phyloP scores from a whole-genome alignment of 1,139 yeast genomes.

The Suhomyces bolitotheri region DNA sequence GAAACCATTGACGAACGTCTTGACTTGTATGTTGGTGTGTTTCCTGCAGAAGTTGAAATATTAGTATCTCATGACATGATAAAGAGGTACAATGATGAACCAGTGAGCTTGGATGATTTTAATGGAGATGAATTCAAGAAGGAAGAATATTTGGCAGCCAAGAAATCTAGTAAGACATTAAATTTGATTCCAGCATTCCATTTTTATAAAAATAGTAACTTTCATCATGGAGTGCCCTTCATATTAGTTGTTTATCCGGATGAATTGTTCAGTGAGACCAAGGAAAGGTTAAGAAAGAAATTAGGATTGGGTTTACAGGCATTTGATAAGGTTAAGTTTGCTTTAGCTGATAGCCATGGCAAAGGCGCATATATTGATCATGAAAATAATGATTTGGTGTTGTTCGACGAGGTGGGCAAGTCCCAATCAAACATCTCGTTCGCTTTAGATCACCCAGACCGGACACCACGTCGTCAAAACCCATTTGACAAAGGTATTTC shows the following conservation, averaged over 20 bases:
- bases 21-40: slow-evolving; percentile 45
- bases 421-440: slow-evolving; percentile 42
- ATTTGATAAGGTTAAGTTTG: slow-evolving; percentile 72
- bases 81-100: slow-evolving; percentile 27
- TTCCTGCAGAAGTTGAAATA: slow-evolving; percentile 47
- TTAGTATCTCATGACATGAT: slow-evolving; percentile 41
- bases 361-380: slow-evolving; percentile 51
- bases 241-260: slow-evolving; percentile 64
- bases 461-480: slow-evolving; percentile 50
- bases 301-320: slow-evolving; percentile 79
- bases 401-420: slow-evolving; percentile 57
- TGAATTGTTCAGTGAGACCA: slow-evolving; percentile 68
- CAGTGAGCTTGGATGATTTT: slow-evolving; percentile 24
- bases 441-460: slow-evolving; percentile 86
- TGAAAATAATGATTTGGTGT: slow-evolving; percentile 49
- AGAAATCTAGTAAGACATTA: slow-evolving; percentile 36
- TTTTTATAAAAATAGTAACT: slow-evolving; percentile 68
- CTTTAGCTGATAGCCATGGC: slow-evolving; percentile 48
- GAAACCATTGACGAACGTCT: slow-evolving; percentile 35
- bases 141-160: slow-evolving; percentile 32
- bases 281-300: slow-evolving; percentile 61
- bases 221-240: slow-evolving; percentile 88
- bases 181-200: slow-evolving; percentile 59
- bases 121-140: slow-evolving; percentile 24
- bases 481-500: slow-evolving; percentile 64